These are phyloP conservation scores for Ascodesmis nigricans DNA, from an alignment of 495 filamentous ascomycete genomes.

Conservation along the genomic window DNA sequence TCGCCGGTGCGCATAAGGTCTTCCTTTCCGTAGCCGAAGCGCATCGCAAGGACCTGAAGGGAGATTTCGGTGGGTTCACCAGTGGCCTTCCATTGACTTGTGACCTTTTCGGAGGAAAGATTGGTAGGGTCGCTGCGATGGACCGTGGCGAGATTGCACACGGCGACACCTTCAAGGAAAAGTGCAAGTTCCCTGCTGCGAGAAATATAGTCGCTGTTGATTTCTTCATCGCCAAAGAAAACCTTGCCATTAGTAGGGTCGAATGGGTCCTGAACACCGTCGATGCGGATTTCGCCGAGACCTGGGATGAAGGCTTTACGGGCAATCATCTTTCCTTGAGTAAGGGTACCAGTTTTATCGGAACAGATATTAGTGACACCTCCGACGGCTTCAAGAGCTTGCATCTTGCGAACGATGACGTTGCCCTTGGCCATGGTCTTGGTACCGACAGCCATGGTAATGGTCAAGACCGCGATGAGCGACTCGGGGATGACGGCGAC, in stretches of 20 bases:
- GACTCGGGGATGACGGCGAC: conserved; percentile 59
- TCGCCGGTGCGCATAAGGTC: conserved; percentile 17
- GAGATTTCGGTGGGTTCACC: conserved; percentile 39
- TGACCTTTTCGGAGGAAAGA: conserved; percentile 18
- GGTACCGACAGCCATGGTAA: conserved; percentile 51
- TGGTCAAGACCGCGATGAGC: conserved; percentile 52
- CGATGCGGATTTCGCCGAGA: conserved; percentile 17
- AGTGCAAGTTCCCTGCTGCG: conserved; percentile 9
- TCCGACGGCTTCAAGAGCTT: conserved; percentile 40
- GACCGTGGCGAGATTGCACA: conserved; percentile 19
- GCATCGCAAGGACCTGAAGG: conserved; percentile 30
- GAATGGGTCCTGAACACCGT: conserved; percentile 19
- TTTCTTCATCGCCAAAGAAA: conserved; percentile 11
- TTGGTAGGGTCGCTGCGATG: conserved; percentile 16
- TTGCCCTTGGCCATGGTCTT: conserved; percentile 49
- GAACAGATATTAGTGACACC: conserved; percentile 37
- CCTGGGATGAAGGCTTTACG: conserved; percentile 26
- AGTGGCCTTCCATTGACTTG: conserved; percentile 27
- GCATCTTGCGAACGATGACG: conserved; percentile 45
- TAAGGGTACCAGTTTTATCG: conserved; percentile 44
- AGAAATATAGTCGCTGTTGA: conserved; percentile 11
- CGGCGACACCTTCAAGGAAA: conserved; percentile 21
- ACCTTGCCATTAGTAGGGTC: conserved; percentile 17
- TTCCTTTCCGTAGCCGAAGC: conserved; percentile 24
- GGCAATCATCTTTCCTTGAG: conserved; percentile 37